phyloP scores from a whole-genome alignment of 257 asterid species.

The Nicotiana obtusifolia region DNA sequence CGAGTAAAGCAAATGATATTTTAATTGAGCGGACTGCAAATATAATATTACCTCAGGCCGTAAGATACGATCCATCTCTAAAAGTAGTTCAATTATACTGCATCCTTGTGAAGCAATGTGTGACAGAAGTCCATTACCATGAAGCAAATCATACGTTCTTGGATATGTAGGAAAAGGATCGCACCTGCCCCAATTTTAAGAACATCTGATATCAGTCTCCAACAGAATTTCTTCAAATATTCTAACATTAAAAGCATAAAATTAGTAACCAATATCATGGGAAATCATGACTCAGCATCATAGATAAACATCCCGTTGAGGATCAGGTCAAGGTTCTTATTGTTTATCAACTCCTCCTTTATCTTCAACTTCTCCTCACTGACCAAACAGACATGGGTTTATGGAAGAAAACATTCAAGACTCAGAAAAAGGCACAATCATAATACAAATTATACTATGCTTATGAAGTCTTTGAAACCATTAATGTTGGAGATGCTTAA shows the following conservation, averaged over 20 bases:
- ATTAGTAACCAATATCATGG: background rate
- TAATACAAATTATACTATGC: background rate
- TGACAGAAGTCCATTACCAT: slow-evolving; percentile 71
- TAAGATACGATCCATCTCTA: slow-evolving; percentile 90
- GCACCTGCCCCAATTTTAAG: slow-evolving; percentile 50
- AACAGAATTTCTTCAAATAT: background rate
- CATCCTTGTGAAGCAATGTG: slow-evolving; percentile 51
- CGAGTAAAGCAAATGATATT: background rate
- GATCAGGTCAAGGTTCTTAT: background rate
- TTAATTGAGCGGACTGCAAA: background rate
- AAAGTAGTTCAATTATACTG: slow-evolving; percentile 45
- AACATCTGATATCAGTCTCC: background rate
- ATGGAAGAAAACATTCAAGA: background rate
- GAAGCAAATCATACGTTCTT: slow-evolving; percentile 88
- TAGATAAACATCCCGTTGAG: background rate
- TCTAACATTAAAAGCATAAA: background rate
- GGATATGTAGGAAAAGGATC: slow-evolving; percentile 96
- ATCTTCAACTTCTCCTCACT: background rate
- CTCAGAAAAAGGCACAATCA: background rate
- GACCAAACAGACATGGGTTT: background rate
- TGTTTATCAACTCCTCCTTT: background rate
- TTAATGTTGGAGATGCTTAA: background rate
- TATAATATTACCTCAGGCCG: slow-evolving; percentile 78
- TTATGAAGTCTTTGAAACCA: background rate
- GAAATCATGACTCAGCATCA: background rate